phyloP scores from a whole-genome alignment of 78 protist species.

The Emiliania huxleyi region DNA sequence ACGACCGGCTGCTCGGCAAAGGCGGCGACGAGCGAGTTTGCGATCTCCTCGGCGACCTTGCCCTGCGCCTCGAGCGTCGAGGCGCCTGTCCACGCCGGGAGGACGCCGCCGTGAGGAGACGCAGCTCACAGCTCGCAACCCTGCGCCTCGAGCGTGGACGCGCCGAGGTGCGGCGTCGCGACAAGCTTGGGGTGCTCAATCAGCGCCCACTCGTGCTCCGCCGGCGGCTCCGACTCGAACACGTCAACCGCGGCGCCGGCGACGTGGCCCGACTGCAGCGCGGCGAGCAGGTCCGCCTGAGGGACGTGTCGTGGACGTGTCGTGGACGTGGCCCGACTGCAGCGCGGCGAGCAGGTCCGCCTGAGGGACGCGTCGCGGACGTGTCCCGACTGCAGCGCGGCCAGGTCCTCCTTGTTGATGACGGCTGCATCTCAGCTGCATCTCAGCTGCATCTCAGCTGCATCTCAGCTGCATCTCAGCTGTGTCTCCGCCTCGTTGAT shows the following conservation, averaged over 20 bases:
- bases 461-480: no score
- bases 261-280: constrained; percentile 30
- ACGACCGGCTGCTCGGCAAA: background rate
- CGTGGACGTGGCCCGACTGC: constrained; percentile 31
- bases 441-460: no score
- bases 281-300: constrained; percentile 17
- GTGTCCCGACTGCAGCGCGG: constrained; percentile 44
- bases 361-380: no score
- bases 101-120: no score
- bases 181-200: background rate
- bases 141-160: background rate
- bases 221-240: constrained; percentile 56
- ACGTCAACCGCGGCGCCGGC: constrained; percentile 60
- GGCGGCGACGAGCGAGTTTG: constrained; percentile 13
- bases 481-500: constrained; percentile 50
- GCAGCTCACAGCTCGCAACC: no score
- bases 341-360: constrained; percentile 25
- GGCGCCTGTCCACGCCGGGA: no score
- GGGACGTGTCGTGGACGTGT: no score
- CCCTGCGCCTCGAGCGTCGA: no score
- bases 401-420: no score
- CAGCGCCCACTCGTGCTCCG: constrained; percentile 18
- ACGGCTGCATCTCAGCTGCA: no score
- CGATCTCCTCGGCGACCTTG: constrained; percentile 54
- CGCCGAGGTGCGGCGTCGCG: constrained; percentile 63